Evolutionary conservation across 2,329 filamentous ascomycete genomes (phyloP).

Genomic region (Aschersonia sp.): DNA sequence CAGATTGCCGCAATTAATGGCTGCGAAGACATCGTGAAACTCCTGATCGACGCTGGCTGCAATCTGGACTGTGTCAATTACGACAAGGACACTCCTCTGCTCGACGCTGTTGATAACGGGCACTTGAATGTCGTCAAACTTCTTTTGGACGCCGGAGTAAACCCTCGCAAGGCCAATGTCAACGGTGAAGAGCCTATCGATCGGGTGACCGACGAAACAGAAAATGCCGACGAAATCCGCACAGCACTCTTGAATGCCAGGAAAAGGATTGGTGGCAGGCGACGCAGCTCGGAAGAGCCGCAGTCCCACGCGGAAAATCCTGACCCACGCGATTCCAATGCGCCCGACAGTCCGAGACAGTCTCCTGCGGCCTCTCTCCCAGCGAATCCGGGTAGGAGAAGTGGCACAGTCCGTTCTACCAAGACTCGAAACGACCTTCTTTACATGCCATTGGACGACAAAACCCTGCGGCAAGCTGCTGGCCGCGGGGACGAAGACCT

Average conservation of each 20-base stretch:
- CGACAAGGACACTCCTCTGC: conserved; percentile 81
- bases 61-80: conserved; percentile 66
- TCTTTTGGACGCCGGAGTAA: conserved; percentile 72
- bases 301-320: conserved; percentile 28
- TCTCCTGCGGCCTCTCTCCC: conserved; percentile 31
- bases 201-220: conserved; percentile 57
- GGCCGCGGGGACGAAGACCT: conserved; percentile 47
- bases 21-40: conserved; percentile 71
- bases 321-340: conserved; percentile 36
- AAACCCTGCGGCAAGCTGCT: conserved; percentile 44
- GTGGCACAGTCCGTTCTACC: conserved; percentile 40
- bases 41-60: conserved; percentile 73
- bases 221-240: conserved; percentile 70
- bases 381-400: conserved; percentile 28
- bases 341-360: conserved; percentile 41
- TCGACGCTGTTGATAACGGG: conserved; percentile 93
- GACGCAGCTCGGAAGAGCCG: conserved; percentile 44
- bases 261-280: conserved; percentile 37
- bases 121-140: conserved; percentile 80
- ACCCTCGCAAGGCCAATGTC: conserved; percentile 82
- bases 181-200: conserved; percentile 86
- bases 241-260: conserved; percentile 46
- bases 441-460: conserved; percentile 49
- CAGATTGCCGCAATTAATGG: conserved; percentile 88
- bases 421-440: conserved; percentile 51